Conservation (phyloP, 257 asterid genomes). For the Scutellaria barbata region DNA sequence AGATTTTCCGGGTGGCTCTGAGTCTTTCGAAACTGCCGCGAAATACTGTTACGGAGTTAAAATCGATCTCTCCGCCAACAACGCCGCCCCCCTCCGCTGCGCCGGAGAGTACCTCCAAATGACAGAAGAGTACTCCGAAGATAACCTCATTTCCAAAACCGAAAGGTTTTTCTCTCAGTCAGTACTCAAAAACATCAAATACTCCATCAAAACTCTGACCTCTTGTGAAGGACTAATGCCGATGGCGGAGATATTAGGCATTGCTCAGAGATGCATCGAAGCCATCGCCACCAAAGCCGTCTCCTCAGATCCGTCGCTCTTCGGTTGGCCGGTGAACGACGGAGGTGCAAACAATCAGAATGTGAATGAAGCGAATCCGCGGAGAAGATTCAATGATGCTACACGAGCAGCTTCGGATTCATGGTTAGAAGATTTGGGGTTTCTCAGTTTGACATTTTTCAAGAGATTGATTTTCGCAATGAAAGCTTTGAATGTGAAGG, state of each 20-base stretch:
- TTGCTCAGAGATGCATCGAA: slow-evolving; percentile 73
- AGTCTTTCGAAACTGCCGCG: slow-evolving; percentile 83
- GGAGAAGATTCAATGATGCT: slow-evolving; percentile 37
- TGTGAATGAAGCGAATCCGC: slow-evolving; percentile 34
- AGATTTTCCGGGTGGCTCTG: slow-evolving; percentile 94
- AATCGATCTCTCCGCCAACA: slow-evolving; percentile 69
- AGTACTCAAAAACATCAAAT: slow-evolving; percentile 57
- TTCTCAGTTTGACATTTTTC: slow-evolving; percentile 60
- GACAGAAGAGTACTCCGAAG: slow-evolving; percentile 88
- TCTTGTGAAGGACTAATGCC: slow-evolving; percentile 67
- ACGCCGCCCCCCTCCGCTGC: slow-evolving; percentile 81
- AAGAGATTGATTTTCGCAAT: slow-evolving; percentile 65
- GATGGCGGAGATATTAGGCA: slow-evolving; percentile 66
- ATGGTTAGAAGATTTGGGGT: slow-evolving; percentile 83
- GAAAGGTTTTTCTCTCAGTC: slow-evolving; percentile 65
- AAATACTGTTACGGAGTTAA: slow-evolving; percentile 94
- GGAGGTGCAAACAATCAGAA: slow-evolving; percentile 33
- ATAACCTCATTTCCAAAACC: slow-evolving; percentile 77
- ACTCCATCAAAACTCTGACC: slow-evolving; percentile 54
- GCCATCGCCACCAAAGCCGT: slow-evolving; percentile 72
- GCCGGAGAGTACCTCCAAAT: slow-evolving; percentile 84
- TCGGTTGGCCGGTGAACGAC: slow-evolving; percentile 95
- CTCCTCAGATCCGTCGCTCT: slow-evolving; percentile 73
- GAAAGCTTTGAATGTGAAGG: slow-evolving; percentile 64
- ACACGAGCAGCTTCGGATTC: slow-evolving; percentile 43